phyloP scores from a whole-genome alignment of 768 basidiomycete species.

The Suillus alpinus region DNA sequence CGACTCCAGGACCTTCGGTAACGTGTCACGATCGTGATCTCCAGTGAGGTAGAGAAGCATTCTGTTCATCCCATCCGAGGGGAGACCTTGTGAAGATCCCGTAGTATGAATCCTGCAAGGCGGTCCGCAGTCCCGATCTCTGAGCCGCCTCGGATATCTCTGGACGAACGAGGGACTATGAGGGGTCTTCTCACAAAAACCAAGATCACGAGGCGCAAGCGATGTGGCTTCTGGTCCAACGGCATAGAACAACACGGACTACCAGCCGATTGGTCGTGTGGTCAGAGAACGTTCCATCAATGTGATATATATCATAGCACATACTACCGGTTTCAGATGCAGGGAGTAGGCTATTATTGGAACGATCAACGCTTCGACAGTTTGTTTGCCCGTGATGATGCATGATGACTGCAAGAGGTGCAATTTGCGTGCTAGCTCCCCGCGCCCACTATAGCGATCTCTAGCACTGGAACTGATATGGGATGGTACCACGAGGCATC shows the following conservation, averaged over 20 bases:
- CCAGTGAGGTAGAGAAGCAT: slow-evolving; percentile 73
- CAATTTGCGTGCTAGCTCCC: slow-evolving; percentile 43
- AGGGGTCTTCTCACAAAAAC: slow-evolving; percentile 23
- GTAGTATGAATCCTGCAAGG: slow-evolving; percentile 62
- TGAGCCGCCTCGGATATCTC: slow-evolving; percentile 39
- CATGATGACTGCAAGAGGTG: slow-evolving; percentile 56
- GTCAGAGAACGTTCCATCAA: neutral
- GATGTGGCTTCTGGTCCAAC: slow-evolving; percentile 68
- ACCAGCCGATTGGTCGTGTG: slow-evolving; percentile 42
- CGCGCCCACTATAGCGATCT: slow-evolving; percentile 57
- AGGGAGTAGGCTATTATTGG: neutral
- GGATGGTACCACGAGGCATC: slow-evolving; percentile 19
- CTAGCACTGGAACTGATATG: slow-evolving; percentile 62
- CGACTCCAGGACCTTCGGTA: slow-evolving; percentile 47
- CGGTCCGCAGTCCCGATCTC: slow-evolving; percentile 63
- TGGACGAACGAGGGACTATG: slow-evolving; percentile 32
- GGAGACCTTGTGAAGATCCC: slow-evolving; percentile 34
- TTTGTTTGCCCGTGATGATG: slow-evolving; percentile 74
- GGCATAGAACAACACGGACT: slow-evolving; percentile 66
- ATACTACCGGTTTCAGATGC: neutral
- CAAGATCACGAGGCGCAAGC: slow-evolving; percentile 37
- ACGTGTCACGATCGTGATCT: slow-evolving; percentile 78
- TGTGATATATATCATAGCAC: slow-evolving; percentile 11
- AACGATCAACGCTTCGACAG: slow-evolving; percentile 45
- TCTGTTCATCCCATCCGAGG: slow-evolving; percentile 8